phyloP scores from a whole-genome alignment of 192 early-diverging fungal species.

The Backusella australiensis region DNA sequence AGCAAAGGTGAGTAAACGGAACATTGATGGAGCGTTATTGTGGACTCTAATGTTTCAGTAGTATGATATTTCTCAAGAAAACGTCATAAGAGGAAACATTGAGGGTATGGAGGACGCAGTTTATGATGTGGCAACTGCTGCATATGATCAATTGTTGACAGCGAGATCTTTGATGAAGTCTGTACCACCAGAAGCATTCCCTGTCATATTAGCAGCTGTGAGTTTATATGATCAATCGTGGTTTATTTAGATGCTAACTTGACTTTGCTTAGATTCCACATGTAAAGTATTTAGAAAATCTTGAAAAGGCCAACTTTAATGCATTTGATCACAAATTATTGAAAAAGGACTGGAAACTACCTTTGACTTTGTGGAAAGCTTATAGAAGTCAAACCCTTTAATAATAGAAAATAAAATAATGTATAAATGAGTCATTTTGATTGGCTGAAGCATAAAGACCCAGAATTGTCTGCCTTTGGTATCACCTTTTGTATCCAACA shows the following conservation, averaged over 20 bases:
- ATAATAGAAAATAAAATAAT: neutral
- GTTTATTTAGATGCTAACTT: neutral
- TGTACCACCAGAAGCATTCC: conserved; percentile 60
- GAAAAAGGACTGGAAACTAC: conserved; percentile 63
- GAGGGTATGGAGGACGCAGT: conserved; percentile 73
- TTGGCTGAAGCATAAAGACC: neutral
- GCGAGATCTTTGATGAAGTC: conserved; percentile 60
- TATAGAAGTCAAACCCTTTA: conserved; percentile 41
- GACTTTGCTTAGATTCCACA: conserved; percentile 52
- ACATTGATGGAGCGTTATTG: neutral
- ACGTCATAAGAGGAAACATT: conserved; percentile 60
- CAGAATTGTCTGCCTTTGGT: neutral
- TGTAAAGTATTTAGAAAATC: conserved; percentile 69
- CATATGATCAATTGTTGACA: conserved; percentile 73
- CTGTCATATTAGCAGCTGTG: conserved; percentile 73
- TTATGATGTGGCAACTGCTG: conserved; percentile 84
- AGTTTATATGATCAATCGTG: neutral
- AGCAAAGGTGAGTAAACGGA: conserved; percentile 57
- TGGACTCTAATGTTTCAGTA: conserved; percentile 21
- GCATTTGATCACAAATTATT: conserved; percentile 71
- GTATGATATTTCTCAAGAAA: conserved; percentile 77
- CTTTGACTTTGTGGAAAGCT: conserved; percentile 57
- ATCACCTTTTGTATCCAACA: neutral
- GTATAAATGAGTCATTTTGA: neutral
- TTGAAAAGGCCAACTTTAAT: conserved; percentile 82